A percentile compares a stretch with the other conserved stretches of the same genome.
Evolutionary conservation across 2,329 filamentous ascomycete genomes (phyloP).

Genomic region (Thelonectria discophora): DNA sequence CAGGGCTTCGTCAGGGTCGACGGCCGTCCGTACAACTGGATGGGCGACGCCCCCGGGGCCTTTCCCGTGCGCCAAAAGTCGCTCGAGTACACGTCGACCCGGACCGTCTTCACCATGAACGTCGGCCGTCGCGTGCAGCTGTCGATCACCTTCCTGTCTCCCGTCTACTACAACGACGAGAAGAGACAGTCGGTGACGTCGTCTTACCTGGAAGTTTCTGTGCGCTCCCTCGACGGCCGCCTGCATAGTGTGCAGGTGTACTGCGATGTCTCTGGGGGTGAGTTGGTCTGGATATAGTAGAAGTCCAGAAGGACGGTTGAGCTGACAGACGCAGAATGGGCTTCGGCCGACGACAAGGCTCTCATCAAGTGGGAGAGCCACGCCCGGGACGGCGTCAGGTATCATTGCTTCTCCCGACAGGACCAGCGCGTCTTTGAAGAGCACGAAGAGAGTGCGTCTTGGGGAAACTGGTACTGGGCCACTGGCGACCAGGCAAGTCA

Average conservation of each 20-base stretch:
- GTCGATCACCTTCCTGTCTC: conserved; percentile 76
- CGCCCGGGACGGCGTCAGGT: conserved; percentile 61
- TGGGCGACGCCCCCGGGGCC: conserved; percentile 64
- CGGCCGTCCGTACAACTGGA: conserved; percentile 70
- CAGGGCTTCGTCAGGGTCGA: conserved; percentile 76
- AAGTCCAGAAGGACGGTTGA: too few relatives aligned
- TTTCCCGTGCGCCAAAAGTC: conserved; percentile 27
- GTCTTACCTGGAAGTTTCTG: conserved; percentile 73
- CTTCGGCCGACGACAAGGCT: conserved; percentile 66
- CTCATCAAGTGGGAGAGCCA: conserved; percentile 71
- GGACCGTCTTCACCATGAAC: conserved; percentile 74
- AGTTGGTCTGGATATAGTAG: too few relatives aligned
- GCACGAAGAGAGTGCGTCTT: conserved; percentile 75
- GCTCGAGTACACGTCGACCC: conserved; percentile 60
- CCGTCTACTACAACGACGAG: conserved; percentile 72
- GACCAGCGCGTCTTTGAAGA: conserved; percentile 74
- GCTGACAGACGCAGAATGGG: conserved; percentile 67
- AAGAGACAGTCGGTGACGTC: conserved; percentile 74
- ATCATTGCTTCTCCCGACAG: conserved; percentile 70
- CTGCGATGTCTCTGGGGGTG: conserved; percentile 68
- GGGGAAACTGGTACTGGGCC: conserved; percentile 83
- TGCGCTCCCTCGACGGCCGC: conserved; percentile 68
- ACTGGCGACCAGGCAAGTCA: conserved; percentile 44
- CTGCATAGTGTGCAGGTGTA: conserved; percentile 75
- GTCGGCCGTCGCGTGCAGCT: conserved; percentile 69